These are phyloP conservation scores for Botrytis cinerea DNA, from an alignment of 2,329 filamentous ascomycete genomes.

Conservation along the genomic window DNA sequence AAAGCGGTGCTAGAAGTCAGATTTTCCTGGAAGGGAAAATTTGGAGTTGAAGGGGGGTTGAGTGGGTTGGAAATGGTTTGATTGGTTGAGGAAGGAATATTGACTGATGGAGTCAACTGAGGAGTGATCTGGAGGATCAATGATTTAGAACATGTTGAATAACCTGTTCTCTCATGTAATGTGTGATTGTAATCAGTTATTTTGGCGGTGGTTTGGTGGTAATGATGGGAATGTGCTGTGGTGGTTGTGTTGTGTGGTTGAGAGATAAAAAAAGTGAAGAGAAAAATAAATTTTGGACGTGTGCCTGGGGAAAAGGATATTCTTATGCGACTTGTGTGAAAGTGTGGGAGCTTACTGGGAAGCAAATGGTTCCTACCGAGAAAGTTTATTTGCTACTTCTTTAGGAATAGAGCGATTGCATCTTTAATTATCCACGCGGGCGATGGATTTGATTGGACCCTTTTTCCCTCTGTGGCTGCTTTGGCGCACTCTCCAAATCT, in stretches of 20 bases:
- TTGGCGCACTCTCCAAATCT: not conserved
- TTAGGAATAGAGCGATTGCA: not conserved
- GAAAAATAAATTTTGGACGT: not conserved
- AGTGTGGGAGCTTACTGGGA: not conserved
- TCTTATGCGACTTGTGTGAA: slow-evolving; percentile 7
- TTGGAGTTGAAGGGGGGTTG: slow-evolving; percentile 53
- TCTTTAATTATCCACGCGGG: not conserved
- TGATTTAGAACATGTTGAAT: slow-evolving; percentile 21
- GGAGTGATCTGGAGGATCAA: slow-evolving; percentile 11
- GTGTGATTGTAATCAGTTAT: not conserved
- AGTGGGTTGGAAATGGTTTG: slow-evolving; percentile 12
- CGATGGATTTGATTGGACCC: not conserved
- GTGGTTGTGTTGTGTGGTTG: not conserved
- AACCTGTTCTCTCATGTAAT: not conserved
- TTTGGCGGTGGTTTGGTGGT: not conserved
- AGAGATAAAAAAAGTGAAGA: not conserved
- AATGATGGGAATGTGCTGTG: not conserved
- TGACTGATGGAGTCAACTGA: slow-evolving; percentile 21
- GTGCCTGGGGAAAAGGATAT: not conserved
- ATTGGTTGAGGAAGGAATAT: slow-evolving; percentile 11
- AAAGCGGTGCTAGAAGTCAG: slow-evolving; percentile 69
- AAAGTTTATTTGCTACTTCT: not conserved
- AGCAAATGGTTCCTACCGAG: slow-evolving; percentile 1
- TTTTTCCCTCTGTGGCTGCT: not conserved
- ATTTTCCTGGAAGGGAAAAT: slow-evolving; percentile 58